A percentile compares a stretch with the other conserved stretches of the same genome.
These are phyloP conservation scores for Penicillium chermesinum DNA, from an alignment of 495 filamentous ascomycete genomes.

Conservation along the genomic window DNA sequence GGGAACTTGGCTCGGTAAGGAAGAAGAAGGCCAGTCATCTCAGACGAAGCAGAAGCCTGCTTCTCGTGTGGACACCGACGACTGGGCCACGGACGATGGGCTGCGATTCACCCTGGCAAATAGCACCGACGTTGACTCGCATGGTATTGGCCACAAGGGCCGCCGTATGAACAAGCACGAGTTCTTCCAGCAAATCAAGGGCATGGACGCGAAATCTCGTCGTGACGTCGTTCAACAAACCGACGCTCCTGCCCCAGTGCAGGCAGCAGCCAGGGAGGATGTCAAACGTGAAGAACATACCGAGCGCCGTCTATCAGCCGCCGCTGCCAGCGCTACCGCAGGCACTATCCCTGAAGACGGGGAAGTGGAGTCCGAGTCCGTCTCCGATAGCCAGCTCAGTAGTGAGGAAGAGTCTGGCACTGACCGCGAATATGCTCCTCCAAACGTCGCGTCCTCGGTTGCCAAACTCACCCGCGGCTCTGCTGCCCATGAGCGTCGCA, in stretches of 20 bases:
- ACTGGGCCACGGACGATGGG: slow-evolving; percentile 65
- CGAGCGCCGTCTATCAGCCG: slow-evolving; percentile 25
- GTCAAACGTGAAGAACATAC: slow-evolving; percentile 26
- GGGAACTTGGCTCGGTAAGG: slow-evolving; percentile 59
- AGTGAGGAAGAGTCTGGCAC: slow-evolving; percentile 23
- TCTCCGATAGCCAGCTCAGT: slow-evolving; percentile 27
- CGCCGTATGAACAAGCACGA: slow-evolving; percentile 85
- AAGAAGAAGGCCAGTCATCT: slow-evolving; percentile 43
- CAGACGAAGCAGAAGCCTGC: slow-evolving; percentile 28
- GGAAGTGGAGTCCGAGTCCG: slow-evolving; percentile 22
- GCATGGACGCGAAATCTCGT: slow-evolving; percentile 71
- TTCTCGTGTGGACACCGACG: slow-evolving; percentile 28
- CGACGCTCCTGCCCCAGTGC: slow-evolving; percentile 56
- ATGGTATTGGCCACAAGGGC: slow-evolving; percentile 44
- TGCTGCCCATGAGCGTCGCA: slow-evolving; percentile 49
- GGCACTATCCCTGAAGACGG: slow-evolving; percentile 20
- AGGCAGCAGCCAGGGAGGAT: slow-evolving; percentile 48
- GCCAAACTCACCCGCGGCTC: slow-evolving; percentile 38
- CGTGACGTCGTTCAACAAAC: slow-evolving; percentile 64
- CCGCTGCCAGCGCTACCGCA: slow-evolving; percentile 11
- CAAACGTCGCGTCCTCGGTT: slow-evolving; percentile 43
- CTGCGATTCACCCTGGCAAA: slow-evolving; percentile 79
- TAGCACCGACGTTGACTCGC: slow-evolving; percentile 24
- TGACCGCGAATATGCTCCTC: slow-evolving; percentile 27
- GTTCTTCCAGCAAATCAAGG: slow-evolving; percentile 79